phyloP scores from a whole-genome alignment of 345 rosid species.

The Eucalyptus urophylla region DNA sequence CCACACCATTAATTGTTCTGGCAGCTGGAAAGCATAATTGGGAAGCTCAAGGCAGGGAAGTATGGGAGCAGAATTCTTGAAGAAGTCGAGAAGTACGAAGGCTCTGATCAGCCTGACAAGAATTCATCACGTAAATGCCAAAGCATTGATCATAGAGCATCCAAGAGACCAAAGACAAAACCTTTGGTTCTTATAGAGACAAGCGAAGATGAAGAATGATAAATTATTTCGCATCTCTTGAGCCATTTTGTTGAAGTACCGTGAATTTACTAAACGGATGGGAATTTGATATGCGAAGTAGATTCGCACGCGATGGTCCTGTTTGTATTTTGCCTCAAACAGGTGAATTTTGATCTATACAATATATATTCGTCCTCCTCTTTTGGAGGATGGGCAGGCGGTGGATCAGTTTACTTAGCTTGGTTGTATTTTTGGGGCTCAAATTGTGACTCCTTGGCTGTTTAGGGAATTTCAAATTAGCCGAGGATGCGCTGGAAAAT shows the following conservation, averaged over 20 bases:
- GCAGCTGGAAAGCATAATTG: slow-evolving; percentile 78
- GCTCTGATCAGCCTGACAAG: slow-evolving; percentile 5
- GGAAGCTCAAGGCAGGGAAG: slow-evolving; percentile 67
- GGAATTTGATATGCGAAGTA: neutral
- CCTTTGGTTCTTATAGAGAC: slow-evolving; percentile 38
- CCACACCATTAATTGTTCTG: neutral
- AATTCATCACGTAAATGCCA: slow-evolving; percentile 10
- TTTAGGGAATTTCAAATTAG: neutral
- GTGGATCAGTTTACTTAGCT: neutral
- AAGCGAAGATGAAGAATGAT: slow-evolving; percentile 24
- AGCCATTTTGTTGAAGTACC: neutral
- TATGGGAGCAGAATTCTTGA: slow-evolving; percentile 70
- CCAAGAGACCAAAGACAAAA: slow-evolving; percentile 51
- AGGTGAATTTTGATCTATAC: neutral
- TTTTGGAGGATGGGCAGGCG: neutral
- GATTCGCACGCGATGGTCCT: neutral
- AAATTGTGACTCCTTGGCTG: neutral
- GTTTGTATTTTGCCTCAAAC: neutral
- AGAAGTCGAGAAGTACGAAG: slow-evolving; percentile 26
- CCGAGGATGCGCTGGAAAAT: neutral
- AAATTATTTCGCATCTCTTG: neutral
- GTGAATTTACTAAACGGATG: neutral
- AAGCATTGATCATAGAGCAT: slow-evolving; percentile 9
- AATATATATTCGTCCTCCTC: neutral
- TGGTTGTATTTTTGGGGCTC: neutral